Evolutionary conservation across 768 basidiomycete species (phyloP), one percentile per base, ranked within the genome.

Genomic region (Macrocybe gigantea): DNA sequence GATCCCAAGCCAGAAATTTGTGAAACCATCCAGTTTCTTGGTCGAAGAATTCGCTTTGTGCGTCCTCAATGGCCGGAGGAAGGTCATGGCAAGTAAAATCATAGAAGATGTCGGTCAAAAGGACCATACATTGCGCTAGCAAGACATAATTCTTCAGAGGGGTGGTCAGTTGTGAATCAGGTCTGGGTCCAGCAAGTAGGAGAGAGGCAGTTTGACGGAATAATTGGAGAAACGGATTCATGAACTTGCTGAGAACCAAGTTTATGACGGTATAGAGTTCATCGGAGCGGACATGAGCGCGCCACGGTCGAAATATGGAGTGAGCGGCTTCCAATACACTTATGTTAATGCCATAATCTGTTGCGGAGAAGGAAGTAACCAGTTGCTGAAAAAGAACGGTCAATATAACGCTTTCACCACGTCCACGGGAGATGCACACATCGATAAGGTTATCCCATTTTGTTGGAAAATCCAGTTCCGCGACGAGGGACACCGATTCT

Each of bases 71-170:
- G 54, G 83, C 86, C 10, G 93, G 92, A 4, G 94, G 96, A 12
- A 98, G 73, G 66, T 99, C 96, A 54, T 98, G 95, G 55, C 88
- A 89, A 2, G 88, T 93, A 53, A 99, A 80, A 64, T 98, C 96
- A 58, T 93, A 87, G 70, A 86, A 98, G 22, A 98, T 80, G 33
- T 94, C 88, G 12, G 88, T 73, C 11, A 96, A 73, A 6, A 93
- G 72, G 13, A 84, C 78, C 75, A 90, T 83, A 0, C 79, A 77
- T 53, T 89, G 86, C 1, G 88, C 83, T 32, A 93, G 57, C 14
- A 78, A 61, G 1, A 71, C 67, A 56, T 74, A 61, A 54, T 75
- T 71, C 65, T 72, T 38, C 53, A 59, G 33, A 52, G 71, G 48
- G 49, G 63, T 31, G 56, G 72, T 53, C 53, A 64, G 46, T 34